Evolutionary conservation across 1,284 basidiomycete genomes (phyloP).

Genomic region (Apiotrichum veenhuisii): DNA sequence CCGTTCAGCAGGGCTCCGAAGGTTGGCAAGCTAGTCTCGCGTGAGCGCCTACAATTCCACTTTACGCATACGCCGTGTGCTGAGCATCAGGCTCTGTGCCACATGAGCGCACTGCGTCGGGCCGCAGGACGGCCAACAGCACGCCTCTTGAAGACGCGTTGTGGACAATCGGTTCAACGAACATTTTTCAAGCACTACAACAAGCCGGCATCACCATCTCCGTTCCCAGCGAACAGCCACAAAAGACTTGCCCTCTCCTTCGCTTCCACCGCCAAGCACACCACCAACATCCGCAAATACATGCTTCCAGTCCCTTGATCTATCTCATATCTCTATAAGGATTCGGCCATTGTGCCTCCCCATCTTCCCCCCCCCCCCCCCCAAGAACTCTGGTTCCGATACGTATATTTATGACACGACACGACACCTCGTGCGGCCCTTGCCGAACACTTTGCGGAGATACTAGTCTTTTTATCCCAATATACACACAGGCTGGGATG

Average conservation of each 20-base stretch:
- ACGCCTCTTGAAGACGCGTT: neutral
- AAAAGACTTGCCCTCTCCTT: neutral
- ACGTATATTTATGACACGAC: neutral
- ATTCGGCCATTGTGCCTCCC: too few species aligned
- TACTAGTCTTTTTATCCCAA: neutral
- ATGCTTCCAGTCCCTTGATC: neutral
- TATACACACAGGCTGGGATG: neutral
- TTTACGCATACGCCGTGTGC: neutral
- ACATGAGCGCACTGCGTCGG: neutral
- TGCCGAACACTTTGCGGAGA: neutral
- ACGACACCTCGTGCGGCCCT: neutral
- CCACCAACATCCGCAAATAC: neutral
- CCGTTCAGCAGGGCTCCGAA: conserved; percentile 14
- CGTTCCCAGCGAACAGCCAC: too few species aligned
- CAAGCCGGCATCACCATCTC: too few species aligned
- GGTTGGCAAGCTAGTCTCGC: conserved; percentile 21
- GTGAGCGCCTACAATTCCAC: neutral
- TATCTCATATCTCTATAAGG: neutral
- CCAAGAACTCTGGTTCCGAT: neutral
- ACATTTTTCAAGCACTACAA: neutral
- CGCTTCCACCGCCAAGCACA: neutral
- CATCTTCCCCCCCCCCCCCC: neutral
- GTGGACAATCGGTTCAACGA: neutral
- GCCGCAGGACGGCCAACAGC: neutral
- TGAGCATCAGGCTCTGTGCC: neutral